These are phyloP conservation scores for Aspergillus versicolor DNA, from an alignment of 2,329 filamentous ascomycete species.

Conservation along the genomic window DNA sequence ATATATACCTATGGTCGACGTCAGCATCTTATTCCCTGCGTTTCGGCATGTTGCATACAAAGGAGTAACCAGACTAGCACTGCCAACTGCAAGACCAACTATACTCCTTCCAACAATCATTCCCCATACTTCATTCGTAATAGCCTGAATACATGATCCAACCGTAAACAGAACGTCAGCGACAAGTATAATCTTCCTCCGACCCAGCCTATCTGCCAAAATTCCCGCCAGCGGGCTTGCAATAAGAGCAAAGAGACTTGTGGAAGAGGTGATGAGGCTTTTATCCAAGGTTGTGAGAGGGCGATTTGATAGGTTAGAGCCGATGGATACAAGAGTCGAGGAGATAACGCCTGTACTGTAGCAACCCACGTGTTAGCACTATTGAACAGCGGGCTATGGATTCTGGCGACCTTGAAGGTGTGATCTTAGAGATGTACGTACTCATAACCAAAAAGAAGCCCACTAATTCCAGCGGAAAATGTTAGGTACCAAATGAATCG, in stretches of 20 bases:
- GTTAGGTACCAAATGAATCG: constrained; percentile 58
- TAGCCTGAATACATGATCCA: constrained; percentile 45
- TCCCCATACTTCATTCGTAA: constrained; percentile 40
- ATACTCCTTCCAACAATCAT: constrained; percentile 49
- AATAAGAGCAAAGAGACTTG: constrained; percentile 57
- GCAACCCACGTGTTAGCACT: constrained; percentile 17
- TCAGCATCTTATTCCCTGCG: constrained; percentile 1
- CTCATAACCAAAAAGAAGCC: constrained; percentile 63
- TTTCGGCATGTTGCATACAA: constrained; percentile 46
- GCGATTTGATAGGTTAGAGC: constrained; percentile 52
- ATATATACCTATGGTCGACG: constrained; percentile 62
- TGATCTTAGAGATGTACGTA: constrained; percentile 26
- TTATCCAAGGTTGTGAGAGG: constrained; percentile 56
- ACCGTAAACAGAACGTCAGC: constrained; percentile 48
- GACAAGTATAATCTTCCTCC: constrained; percentile 48
- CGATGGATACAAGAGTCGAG: constrained; percentile 58
- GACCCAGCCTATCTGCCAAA: constrained; percentile 50
- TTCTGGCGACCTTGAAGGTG: neutral
- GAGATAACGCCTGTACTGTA: constrained; percentile 60
- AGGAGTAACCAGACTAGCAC: constrained; percentile 73
- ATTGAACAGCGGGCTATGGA: neutral
- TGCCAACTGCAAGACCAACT: constrained; percentile 49
- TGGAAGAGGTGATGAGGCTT: constrained; percentile 58
- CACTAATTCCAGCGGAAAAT: constrained; percentile 57
- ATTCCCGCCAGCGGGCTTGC: constrained; percentile 56